Evolutionary conservation across 805 yeast species (phyloP).

Genomic region (Hanseniaspora hatyaiensis): DNA sequence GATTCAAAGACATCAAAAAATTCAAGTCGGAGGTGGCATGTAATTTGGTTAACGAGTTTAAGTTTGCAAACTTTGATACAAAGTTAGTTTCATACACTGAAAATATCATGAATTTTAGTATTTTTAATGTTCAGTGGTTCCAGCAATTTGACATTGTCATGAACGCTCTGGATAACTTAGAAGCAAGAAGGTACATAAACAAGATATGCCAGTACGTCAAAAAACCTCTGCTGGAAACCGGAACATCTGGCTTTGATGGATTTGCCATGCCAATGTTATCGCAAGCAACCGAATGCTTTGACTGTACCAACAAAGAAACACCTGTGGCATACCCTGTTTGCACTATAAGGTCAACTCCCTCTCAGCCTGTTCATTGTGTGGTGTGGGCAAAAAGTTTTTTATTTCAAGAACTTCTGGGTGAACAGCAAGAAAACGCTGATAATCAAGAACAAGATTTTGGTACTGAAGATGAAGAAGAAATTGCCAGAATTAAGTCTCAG

Average conservation of each 20-base stretch:
- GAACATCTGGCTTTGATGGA: slow-evolving; percentile 91
- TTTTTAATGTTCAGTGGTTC: slow-evolving; percentile 70
- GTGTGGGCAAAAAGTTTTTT: slow-evolving; percentile 95
- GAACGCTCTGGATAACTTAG: slow-evolving; percentile 88
- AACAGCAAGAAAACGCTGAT: slow-evolving; percentile 30
- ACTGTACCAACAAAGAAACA: slow-evolving; percentile 74
- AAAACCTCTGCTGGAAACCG: slow-evolving; percentile 79
- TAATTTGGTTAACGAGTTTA: slow-evolving; percentile 66
- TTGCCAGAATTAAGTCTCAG: slow-evolving; percentile 53
- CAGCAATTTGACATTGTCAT: slow-evolving; percentile 63
- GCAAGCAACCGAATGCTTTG: slow-evolving; percentile 78
- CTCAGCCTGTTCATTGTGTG: slow-evolving; percentile 88
- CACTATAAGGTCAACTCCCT: slow-evolving; percentile 92
- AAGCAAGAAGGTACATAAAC: slow-evolving; percentile 85
- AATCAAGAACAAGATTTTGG: slow-evolving; percentile 39
- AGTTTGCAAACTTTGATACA: slow-evolving; percentile 31
- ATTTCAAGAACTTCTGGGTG: slow-evolving; percentile 67
- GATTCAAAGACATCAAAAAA: slow-evolving; percentile 79
- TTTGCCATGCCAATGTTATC: slow-evolving; percentile 88
- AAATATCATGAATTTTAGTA: slow-evolving; percentile 65
- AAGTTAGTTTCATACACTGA: slow-evolving; percentile 71
- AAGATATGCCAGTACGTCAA: slow-evolving; percentile 61
- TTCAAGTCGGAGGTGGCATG: slow-evolving; percentile 80
- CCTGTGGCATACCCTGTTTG: slow-evolving; percentile 93
- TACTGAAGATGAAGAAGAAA: slow-evolving; percentile 52